phyloP scores from a whole-genome alignment of 2,329 filamentous ascomycete genomes.

The Fusarium decemcellulare region DNA sequence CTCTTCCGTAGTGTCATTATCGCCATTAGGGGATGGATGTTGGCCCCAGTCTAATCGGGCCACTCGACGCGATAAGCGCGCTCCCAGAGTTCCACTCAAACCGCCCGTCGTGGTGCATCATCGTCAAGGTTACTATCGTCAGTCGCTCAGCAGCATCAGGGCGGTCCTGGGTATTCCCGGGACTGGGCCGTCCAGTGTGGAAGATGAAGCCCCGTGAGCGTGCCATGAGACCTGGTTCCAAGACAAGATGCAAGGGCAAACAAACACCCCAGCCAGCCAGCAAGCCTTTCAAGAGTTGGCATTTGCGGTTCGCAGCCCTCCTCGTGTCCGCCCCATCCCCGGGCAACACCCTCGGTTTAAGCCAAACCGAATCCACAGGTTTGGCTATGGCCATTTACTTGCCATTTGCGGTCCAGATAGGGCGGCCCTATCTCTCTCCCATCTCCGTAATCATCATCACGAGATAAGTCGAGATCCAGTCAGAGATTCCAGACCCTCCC shows the following conservation, averaged over 20 bases:
- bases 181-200: conserved; percentile 34
- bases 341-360: conserved; percentile 37
- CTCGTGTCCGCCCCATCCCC: conserved; percentile 39
- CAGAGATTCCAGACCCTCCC: conserved; percentile 13
- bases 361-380: conserved; percentile 11
- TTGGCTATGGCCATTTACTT: conserved; percentile 26
- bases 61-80: conserved; percentile 48
- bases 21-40: conserved; percentile 22
- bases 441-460: conserved; percentile 39
- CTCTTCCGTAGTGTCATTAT: background rate
- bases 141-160: conserved; percentile 16
- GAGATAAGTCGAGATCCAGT: conserved; percentile 36
- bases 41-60: conserved; percentile 36
- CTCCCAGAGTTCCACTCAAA: conserved; percentile 42
- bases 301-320: conserved; percentile 21
- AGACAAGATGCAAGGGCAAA: conserved; percentile 32
- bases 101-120: conserved; percentile 33
- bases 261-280: conserved; percentile 15
- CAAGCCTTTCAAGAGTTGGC: background rate
- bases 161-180: conserved; percentile 31
- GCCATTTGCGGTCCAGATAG: conserved; percentile 21
- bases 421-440: conserved; percentile 23
- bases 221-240: conserved; percentile 23
- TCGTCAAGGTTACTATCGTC: conserved; percentile 39
- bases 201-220: conserved; percentile 23